Conservation (phyloP, 2,329 filamentous ascomycete species). For the Aspergillus ochraceoroseus region DNA sequence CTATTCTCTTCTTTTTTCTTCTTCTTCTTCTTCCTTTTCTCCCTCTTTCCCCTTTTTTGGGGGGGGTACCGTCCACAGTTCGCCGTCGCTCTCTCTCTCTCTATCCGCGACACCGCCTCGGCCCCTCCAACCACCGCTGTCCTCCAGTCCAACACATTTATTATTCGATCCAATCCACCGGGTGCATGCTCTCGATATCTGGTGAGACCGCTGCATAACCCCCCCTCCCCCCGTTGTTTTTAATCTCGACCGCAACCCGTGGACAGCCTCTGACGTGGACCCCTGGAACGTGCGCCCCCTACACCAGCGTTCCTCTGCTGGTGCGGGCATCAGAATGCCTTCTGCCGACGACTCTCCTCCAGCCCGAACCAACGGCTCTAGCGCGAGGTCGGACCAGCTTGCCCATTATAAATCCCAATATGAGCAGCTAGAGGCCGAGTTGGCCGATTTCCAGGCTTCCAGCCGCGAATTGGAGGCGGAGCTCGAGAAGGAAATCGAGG, state of each 20-base stretch:
- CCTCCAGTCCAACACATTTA: constrained; percentile 17
- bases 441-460: constrained; percentile 88
- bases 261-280: constrained; percentile 18
- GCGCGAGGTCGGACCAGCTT: constrained; percentile 64
- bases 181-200: constrained; percentile 14
- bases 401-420: constrained; percentile 96
- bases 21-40: constrained; percentile 8
- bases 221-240: constrained; percentile 3
- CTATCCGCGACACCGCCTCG: constrained; percentile 37
- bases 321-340: constrained; percentile 36
- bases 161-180: constrained; percentile 10
- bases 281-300: constrained; percentile 19
- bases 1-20: constrained; percentile 5
- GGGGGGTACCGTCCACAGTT: constrained; percentile 2
- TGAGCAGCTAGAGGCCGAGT: constrained; percentile 82
- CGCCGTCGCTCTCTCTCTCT: constrained; percentile 20
- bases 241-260: constrained; percentile 4
- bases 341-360: constrained; percentile 36
- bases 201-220: neutral
- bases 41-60: constrained; percentile 1
- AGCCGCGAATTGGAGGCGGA: constrained; percentile 92
- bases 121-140: constrained; percentile 24
- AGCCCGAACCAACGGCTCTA: constrained; percentile 38
- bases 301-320: constrained; percentile 18
- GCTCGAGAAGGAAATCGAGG: constrained; percentile 92